Base-by-base conservation (phyloP, 2,329 filamentous ascomycete species). In the Pseudogymnoascus sp. region DNA sequence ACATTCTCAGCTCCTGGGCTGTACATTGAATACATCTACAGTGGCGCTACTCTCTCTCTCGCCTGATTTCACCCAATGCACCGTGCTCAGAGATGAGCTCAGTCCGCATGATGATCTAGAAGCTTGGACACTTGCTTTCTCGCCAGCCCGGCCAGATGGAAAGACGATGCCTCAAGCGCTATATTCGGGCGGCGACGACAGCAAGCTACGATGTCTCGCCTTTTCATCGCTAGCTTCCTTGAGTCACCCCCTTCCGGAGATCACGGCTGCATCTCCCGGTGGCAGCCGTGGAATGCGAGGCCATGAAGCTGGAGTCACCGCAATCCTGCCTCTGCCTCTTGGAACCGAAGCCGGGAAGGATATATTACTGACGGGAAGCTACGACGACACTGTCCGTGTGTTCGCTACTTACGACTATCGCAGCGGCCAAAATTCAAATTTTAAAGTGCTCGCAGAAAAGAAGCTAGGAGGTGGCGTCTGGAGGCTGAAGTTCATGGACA, bases 281-380 rank as follows among this genome's bases (percentile, higher is more conserved):
- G 63, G 12, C 23, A 21, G 14, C 7, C 42, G 11, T 49, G 66
- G 23, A 46, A 68, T 77, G 28, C 86, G 80, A 65, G 80, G 82
- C 14, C 91, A 96, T 70, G 79, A 80, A n/a, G 91, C 92, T 1
- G 93, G 95, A 9, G 89, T 97, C 0, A 96, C 93, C 0, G 86
- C 91, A 1, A 95, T 97, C 62, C 75, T 97, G 2, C 90, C 92
- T 0, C 76, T 96, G 2, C 71, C 80, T 1, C 18, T 77, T 2
- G 68, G 72, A 0, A 43, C 71, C 4, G 68, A 72, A 7, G 77
- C 81, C 7, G 77, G 77, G 2, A 79, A 80, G 1, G 78, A 80
- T 3, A 71, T 95, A 3, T 75, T 96, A 2, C 71, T 96, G 2
- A 97, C 93, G 0, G 95, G 95, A 3, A 96, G 91, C 72, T 99